Percentiles rank a stretch among this genome's conserved stretches.
Conservation (phyloP, 108 stramenopile species). For the Skeletonema potamos region DNA sequence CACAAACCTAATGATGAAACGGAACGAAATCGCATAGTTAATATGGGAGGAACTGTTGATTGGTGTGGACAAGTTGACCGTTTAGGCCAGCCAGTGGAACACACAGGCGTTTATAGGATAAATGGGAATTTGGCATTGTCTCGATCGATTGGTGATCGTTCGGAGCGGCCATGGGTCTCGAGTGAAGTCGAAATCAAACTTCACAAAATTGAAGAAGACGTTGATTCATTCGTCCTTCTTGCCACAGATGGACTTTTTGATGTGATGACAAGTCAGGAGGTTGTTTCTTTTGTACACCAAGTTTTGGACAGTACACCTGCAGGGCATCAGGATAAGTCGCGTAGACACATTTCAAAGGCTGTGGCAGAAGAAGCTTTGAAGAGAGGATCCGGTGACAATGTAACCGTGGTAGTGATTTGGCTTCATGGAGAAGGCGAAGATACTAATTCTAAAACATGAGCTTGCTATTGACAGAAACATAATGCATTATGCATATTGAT, state of each 20-base stretch:
- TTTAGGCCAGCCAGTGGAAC: slow-evolving; percentile 51
- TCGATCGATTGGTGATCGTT: slow-evolving; percentile 92
- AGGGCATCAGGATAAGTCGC: slow-evolving; percentile 6
- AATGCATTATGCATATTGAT: no score
- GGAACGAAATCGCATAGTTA: slow-evolving; percentile 68
- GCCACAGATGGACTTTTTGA: slow-evolving; percentile 95
- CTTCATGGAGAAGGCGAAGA: slow-evolving; percentile 26
- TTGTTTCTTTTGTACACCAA: slow-evolving; percentile 71
- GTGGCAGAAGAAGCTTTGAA: slow-evolving; percentile 70
- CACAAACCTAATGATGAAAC: slow-evolving; percentile 81
- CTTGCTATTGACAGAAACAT: background rate
- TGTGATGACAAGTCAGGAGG: slow-evolving; percentile 80
- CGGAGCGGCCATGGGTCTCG: slow-evolving; percentile 84
- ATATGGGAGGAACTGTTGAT: slow-evolving; percentile 78
- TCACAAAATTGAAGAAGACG: slow-evolving; percentile 32
- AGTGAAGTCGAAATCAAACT: slow-evolving; percentile 80
- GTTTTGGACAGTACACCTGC: slow-evolving; percentile 15
- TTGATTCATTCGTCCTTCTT: slow-evolving; percentile 59
- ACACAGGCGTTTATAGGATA: slow-evolving; percentile 88
- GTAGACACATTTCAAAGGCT: slow-evolving; percentile 46
- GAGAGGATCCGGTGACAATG: slow-evolving; percentile 72
- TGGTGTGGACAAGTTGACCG: slow-evolving; percentile 66
- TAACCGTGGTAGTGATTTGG: slow-evolving; percentile 81
- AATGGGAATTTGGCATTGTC: slow-evolving; percentile 96
- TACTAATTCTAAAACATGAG: background rate